Evolutionary conservation across 2,329 filamentous ascomycete species (phyloP), one percentile per base, ranked within the genome.

Genomic region (Exophiala calicioides): DNA sequence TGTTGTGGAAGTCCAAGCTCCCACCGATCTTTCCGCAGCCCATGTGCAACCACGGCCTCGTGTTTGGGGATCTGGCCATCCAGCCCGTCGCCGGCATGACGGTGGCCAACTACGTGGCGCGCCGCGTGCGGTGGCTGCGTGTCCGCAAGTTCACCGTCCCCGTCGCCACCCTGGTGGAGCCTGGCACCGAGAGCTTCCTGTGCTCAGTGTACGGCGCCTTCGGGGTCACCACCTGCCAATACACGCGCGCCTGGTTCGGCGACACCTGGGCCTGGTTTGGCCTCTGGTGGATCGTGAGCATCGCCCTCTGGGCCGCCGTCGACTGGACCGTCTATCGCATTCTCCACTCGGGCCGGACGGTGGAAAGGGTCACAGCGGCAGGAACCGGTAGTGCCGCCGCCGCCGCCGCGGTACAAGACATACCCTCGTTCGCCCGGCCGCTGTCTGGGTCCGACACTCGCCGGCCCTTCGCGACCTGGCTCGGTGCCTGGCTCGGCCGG

Each of bases 101-200:
- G 2, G 75, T 95, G 1, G 63, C 66, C 3, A 84, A 87, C 20
- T 97, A 95, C 63, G 77, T 88, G 34, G 86, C 84, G 4, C 83
- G 93, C 9, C 80, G 93, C 18, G 84, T 90, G 3, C 80, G 93
- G 40, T 98, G 93, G 93, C 74, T 97, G 18, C 81, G 93, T 4
- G 94, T 95, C 1, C 78, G 93, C 34, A 98, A 98, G 66, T 97
- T 89, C 73, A 96, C 91, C 0, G 93, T 98, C 10, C 78, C 88
- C 1, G 74, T 86, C 0, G 94, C 93, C 0, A 97, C 94, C 0
- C 72, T 96, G 1, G 88, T 96, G 2, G 93, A 98, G 64, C 93
- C 91, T 0, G 90, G 90, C 2, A 90, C 94, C 1, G 93, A 98
- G 66, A 86, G 85, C 20, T 78, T 98, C 24, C 64, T 97, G 0